Evolutionary conservation across 106 monocot species (phyloP).

Genomic region (Dendrobium huoshanense): DNA sequence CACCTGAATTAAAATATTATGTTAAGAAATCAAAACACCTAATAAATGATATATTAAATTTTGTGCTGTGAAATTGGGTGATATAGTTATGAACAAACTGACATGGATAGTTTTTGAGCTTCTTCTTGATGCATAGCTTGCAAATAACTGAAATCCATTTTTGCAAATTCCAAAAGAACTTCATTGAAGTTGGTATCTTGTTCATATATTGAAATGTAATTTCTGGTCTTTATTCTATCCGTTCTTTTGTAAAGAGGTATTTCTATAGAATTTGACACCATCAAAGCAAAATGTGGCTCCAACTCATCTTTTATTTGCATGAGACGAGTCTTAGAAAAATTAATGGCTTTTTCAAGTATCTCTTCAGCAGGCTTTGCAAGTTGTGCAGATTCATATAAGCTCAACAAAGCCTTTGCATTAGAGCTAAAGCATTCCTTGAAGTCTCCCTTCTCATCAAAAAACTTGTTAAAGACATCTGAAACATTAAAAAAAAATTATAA

Average conservation of each 20-base stretch:
- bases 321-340: not conserved
- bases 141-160: slow-evolving; percentile 8
- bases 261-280: slow-evolving; percentile 4
- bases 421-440: not conserved
- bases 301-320: not conserved
- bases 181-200: not conserved
- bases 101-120: not conserved
- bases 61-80: not conserved
- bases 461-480: slow-evolving; percentile 14
- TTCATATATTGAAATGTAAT: slow-evolving; percentile 11
- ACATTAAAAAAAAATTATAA: not conserved
- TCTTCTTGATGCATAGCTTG: slow-evolving; percentile 16
- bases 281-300: not conserved
- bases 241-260: slow-evolving; percentile 7
- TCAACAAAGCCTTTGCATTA: slow-evolving; percentile 11
- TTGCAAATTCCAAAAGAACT: slow-evolving; percentile 11
- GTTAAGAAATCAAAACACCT: not conserved
- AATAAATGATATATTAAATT: not conserved
- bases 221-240: slow-evolving; percentile 11
- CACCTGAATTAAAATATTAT: slow-evolving; percentile 7
- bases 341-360: slow-evolving; percentile 9
- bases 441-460: slow-evolving; percentile 7
- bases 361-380: not conserved
- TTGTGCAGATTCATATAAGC: slow-evolving; percentile 14
- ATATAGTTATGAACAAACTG: not conserved